Base-by-base conservation (phyloP, 2,329 filamentous ascomycete species). In the Fusarium pseudocircinatum region DNA sequence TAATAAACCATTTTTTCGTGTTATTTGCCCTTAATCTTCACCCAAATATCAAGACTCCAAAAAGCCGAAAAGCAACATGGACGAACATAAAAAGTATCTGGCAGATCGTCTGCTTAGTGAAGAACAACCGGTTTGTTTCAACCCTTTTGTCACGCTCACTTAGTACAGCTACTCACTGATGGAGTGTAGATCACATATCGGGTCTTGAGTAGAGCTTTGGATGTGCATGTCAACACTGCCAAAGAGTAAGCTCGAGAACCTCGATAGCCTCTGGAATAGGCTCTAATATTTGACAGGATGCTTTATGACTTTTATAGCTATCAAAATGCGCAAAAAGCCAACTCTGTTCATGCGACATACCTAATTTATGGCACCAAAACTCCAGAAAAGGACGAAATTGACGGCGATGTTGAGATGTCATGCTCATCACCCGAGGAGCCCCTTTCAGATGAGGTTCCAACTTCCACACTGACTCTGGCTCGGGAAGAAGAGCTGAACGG, bases 341-440 rank as follows among this genome's bases (percentile, higher is more conserved):
- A 90, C 28, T 92, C 90, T 32, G 86, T 98, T n/a, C 90, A 97
- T 83, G 96, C 96, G 49, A 98, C 95, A n/a, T 99, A 98, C 82
- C 85, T 98, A 54, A 80, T 99, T 50, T 93, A 91, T 57, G 96
- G 96, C 43, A 88, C 85, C 28, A 92, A 89, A 77, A 86, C 82
- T 60, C 77, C 78, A 11, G 78, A 79, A 24, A 81, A 82, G 20
- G 75, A 70, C 3, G 77, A 82, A 30, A 83, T 86, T 40, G 87
- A 92, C 75, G 89, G 85, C n/a, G 92, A 93, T 59, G 89, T 94
- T 64, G 90, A 92, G 49, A 92, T 94, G 83, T 88, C 86, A 54
- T 92, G 91, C 82, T 93, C 92, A 12, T 86, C 89, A 78, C 88
- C 89, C 22, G 87, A 90, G 15, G 79, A 80, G 12, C 80, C 84